These are phyloP conservation scores for Linnemannia zychae DNA, from an alignment of 192 early-diverging fungal genomes.

Conservation along the genomic window DNA sequence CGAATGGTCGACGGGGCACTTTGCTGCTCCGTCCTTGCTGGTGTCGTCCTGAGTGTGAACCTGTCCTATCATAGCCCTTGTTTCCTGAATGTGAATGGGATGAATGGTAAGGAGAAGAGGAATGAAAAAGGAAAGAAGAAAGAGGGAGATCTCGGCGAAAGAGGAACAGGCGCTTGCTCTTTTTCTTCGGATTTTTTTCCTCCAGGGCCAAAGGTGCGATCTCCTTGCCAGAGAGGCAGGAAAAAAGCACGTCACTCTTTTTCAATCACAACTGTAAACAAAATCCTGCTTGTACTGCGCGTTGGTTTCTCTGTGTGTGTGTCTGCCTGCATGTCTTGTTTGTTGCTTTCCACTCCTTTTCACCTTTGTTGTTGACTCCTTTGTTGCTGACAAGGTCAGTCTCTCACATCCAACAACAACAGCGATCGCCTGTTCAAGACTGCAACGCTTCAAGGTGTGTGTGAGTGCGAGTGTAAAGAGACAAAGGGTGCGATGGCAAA, in stretches of 20 bases:
- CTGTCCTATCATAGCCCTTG: slow-evolving; percentile 28
- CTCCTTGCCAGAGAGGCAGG: background rate
- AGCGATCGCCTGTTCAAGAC: background rate
- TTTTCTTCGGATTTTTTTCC: background rate
- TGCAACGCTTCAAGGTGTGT: background rate
- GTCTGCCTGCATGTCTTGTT: background rate
- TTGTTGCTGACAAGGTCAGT: background rate
- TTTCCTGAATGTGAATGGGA: background rate
- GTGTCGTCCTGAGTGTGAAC: slow-evolving; percentile 20
- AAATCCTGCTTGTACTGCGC: background rate
- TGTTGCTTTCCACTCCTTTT: background rate
- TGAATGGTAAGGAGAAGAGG: background rate
- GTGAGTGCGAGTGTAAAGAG: background rate
- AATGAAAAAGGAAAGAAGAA: background rate
- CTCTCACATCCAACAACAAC: background rate
- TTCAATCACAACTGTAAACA: background rate
- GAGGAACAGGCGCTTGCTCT: background rate
- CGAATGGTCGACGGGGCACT: slow-evolving; percentile 72
- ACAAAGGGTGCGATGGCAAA: background rate
- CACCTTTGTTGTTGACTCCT: background rate
- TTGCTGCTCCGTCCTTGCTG: slow-evolving; percentile 34
- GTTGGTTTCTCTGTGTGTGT: background rate
- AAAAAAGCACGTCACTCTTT: slow-evolving; percentile 1
- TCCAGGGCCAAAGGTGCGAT: background rate
- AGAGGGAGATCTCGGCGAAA: background rate